Evolutionary conservation across 2,329 filamentous ascomycete species (phyloP), one percentile per base, ranked within the genome.

Genomic region (Parasarocladium wereldwijsianum): DNA sequence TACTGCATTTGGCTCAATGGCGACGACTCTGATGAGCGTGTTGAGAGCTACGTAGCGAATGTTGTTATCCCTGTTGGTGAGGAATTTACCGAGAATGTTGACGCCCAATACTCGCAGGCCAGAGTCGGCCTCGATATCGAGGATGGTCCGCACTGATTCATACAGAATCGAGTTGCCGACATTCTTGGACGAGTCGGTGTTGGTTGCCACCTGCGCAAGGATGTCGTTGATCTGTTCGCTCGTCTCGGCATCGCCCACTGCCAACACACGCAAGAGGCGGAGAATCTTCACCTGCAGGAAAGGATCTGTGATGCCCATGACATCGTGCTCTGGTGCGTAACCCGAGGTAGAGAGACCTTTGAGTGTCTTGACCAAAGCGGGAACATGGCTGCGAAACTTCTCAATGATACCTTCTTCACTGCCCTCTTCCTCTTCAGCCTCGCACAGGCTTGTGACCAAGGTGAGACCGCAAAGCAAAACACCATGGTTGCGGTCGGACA

Each of bases 171-270:
- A 87, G 51, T 98, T 98, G 38, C 90, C 90, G 24, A 98, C 90
- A 41, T 98, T 98, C 62, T 98, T 98, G 17, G 86, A 86, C 0
- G 87, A 85, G 48, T 98, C 90, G 2, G 90, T 98, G 54, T 98
- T 98, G 22, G 87, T 96, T 31, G 90, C 90, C 32, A 98, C 90
- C 59, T 93, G 86, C 5, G 90, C 90, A 36, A 98, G 62, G 37
- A 98, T 98, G 48, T 98, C 90, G 57, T 96, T 98, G 61, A 98
- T 96, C 52, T 93, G 78, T 55, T 98, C 92, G 52, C 85, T 96
- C 16, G 83, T 85, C 36, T 85, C 68, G 8, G 75, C 63, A 52
- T 98, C 85, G 20, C 87, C 86, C 37, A 85, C 75, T 11, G 80
- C 87, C 26, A 98, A 64, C 7, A 93, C 82, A 39, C 87, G 70